Conservation (phyloP, 257 asterid genomes). For the Schizonepeta tenuifolia region DNA sequence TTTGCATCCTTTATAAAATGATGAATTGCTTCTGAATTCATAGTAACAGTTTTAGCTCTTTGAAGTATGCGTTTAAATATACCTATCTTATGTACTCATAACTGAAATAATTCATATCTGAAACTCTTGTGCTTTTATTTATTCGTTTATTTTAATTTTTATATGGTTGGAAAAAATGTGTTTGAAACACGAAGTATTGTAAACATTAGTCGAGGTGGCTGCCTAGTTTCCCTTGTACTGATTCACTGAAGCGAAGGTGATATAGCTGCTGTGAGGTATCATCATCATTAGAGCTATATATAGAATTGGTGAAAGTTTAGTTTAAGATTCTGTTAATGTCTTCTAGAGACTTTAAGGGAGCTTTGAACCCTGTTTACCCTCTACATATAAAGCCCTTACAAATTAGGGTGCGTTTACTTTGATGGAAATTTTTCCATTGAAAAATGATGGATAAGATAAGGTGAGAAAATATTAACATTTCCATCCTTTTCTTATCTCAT, state of each 20-base stretch:
- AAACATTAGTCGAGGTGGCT: neutral
- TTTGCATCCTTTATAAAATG: conserved; percentile 36
- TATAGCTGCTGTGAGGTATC: neutral
- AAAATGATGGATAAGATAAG: no score
- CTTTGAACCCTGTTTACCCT: neutral
- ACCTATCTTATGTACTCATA: conserved; percentile 11
- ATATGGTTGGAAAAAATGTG: neutral
- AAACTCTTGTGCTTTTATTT: neutral
- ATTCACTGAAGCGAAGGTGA: neutral
- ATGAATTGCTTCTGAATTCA: conserved; percentile 7
- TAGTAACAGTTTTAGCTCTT: conserved; percentile 10
- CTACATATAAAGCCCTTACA: neutral
- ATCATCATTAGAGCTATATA: neutral
- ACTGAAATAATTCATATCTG: neutral
- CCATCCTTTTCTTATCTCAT: no score
- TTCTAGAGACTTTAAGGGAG: neutral
- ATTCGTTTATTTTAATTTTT: neutral
- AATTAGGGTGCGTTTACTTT: no score
- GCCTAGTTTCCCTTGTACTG: neutral
- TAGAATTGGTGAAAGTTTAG: neutral
- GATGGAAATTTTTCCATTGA: no score
- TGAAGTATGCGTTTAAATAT: neutral
- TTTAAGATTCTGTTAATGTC: neutral
- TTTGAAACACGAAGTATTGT: neutral
- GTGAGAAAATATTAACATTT: no score